A percentile compares a stretch with the other conserved stretches of the same genome.
These are phyloP conservation scores for Clitoria ternatea DNA, from an alignment of 306 rosid species.

Conservation along the genomic window DNA sequence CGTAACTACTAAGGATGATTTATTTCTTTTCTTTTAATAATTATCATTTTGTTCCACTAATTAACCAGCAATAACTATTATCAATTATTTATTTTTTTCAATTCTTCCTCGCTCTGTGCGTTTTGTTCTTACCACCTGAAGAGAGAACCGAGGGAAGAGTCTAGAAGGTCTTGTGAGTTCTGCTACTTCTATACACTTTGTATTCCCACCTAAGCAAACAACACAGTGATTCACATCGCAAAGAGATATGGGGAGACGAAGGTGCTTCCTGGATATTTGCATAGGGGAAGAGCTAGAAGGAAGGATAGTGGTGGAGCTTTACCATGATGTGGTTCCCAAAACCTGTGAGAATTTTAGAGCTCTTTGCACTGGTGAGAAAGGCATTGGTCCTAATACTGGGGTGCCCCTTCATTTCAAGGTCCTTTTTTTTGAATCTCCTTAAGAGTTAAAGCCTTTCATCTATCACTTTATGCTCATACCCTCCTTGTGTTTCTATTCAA, in stretches of 20 bases:
- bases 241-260: constrained; percentile 47
- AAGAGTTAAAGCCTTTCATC: not conserved
- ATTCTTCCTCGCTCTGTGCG: not conserved
- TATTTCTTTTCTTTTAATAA: not conserved
- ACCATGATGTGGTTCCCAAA: constrained; percentile 66
- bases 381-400: constrained; percentile 74
- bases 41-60: not conserved
- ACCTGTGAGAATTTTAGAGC: constrained; percentile 84
- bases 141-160: not conserved
- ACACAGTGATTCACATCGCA: not conserved
- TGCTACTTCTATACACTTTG: not conserved
- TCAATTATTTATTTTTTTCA: too few relatives aligned
- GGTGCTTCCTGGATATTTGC: constrained; percentile 77
- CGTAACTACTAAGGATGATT: not conserved
- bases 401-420: constrained; percentile 91
- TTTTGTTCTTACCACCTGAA: not conserved
- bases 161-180: constrained; percentile 16
- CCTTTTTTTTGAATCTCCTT: not conserved
- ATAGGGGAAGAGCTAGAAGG: constrained; percentile 90
- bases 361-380: constrained; percentile 89
- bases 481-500: not conserved
- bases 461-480: not conserved
- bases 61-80: not conserved
- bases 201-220: not conserved
- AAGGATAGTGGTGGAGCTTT: constrained; percentile 73